Base-by-base conservation (phyloP, 371 early-diverging fungal genomes). In the Capniomyces stellatus region DNA sequence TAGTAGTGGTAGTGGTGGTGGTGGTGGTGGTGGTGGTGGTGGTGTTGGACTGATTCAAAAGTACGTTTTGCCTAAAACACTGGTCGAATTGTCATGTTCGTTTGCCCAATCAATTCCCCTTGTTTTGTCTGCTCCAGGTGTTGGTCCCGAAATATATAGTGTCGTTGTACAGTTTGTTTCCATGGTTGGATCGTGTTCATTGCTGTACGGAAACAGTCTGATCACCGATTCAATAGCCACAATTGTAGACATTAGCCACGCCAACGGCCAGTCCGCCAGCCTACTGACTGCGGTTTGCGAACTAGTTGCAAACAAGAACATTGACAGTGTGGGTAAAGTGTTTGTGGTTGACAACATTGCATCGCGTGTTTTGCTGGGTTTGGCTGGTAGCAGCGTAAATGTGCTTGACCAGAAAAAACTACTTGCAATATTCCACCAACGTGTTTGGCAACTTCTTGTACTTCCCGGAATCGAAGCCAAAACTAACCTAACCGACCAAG, bases 401-500 rank as follows among this genome's bases (percentile, higher is more conserved):
- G n/a, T n/a, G n/a, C n/a, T n/a, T n/a, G 35, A 35, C 10, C 6
- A 10, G 35, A 35, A 35, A 15, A 6, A 15, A 15, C 70, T 31
- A 79, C 83, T 44, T 55, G 10, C 23, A 21, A 30, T 30, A 2
- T 30, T 51, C 18, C 71, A 46, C 59, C 74, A 29, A 58, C 75
- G 62, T 24, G 62, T 59, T 27, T 67, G 67, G 67, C 52, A 54
- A 15, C 55, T 55, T 44, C 56, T 65, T 35, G 57, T 66, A 55
- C 52, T 62, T n/a, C 31, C 56, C 23, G 59, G 51, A 6, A 15
- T 53, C 3, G 65, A 66, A 21, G 22, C 39, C 73, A 76, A 46
- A 69, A 73, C 50, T 54, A 68, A 30, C 68, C 74, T 54, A 67
- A 77, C 77, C 54, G 87, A 92, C 51, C 75, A 80, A 1, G 63